Base-by-base conservation (phyloP, 192 early-diverging fungal species). In the Dissophora globulifera region DNA sequence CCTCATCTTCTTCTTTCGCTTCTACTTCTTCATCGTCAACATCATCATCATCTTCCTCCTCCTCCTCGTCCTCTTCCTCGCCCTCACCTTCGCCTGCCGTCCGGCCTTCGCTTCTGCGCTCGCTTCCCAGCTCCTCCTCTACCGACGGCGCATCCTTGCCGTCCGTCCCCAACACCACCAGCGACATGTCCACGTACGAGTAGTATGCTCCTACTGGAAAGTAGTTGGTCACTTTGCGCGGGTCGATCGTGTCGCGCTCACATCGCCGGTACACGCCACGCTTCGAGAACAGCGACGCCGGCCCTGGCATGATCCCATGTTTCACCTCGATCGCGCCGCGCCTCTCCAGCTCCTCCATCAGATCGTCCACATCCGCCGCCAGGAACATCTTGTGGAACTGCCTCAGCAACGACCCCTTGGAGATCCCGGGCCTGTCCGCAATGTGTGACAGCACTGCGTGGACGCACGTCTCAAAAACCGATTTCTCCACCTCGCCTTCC, bases 191-290 rank as follows among this genome's bases (percentile, higher is more conserved):
- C 46, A 76, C 19, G 13, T 56, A 67, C 20, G 23, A 20, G 40
- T 76, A 76, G 26, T 76, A 76, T 0, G 41, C 57, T 8, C 58
- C 58, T 25, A 15, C 40, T 0, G 62, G 27, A 45, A 62, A 62
- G 20, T 52, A 35, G 40, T 57, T 76, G 2, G 72, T 76, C 22
- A 76, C 45, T 47, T 67, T 76, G 31, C 72, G 58, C 20, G 60
- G 38, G 32, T 76, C 42, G 50, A 76, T 67, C 50, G 64, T 76
- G 29, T 62, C 40, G 23, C 46, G 23, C 30, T 67, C 63, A 30
- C 72, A 76, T 2, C 12, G 20, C 16, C 25, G 19, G 35, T 33
- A 66, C 38, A 30, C 16, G 1, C 51, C 49, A n/a, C 51, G 50
- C 52, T 67, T 66, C 1, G 72, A 61, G 30, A 76, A 76, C 46